Base-by-base conservation (phyloP, 768 basidiomycete genomes). In the Hericium coralloides region DNA sequence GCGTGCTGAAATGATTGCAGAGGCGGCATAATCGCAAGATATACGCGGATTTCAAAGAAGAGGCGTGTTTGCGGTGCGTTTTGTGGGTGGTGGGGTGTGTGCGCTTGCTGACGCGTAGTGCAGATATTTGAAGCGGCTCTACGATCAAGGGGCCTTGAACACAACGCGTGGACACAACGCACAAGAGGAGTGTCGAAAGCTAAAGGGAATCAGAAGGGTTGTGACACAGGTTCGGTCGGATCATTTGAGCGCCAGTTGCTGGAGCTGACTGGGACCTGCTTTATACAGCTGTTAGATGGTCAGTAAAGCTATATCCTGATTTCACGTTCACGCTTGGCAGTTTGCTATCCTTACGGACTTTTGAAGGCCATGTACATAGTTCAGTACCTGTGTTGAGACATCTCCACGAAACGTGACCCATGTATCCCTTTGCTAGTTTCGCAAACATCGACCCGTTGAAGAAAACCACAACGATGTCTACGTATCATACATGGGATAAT, bases 41-140 rank as follows among this genome's bases (percentile, higher is more conserved):
- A 25, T 90, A 90, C 61, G 71, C 80, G 8, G 86, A 92, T 37
- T 92, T 89, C 68, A 83, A 82, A 62, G 86, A 90, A 67, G 90
- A 92, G 67, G 68, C 79, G 0, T 92, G 90, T 66, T 71, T 83
- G 55, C 78, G 83, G 84, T 84, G 7, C 7, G 17, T 39, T 36
- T 37, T 12, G 20, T 25, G 5, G 6, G 18, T 14, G 45, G 38
- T 12, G 48, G n/a, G n/a, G 4, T 49, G 48, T n/a, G 17, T 26
- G 17, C 8, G 39, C 20, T n/a, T 18, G 55, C 56, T 54, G 55
- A 25, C 23, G 8, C 39, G 15, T 43, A 26, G 26, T 18, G 31
- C 52, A 63, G 62, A 41, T 61, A 63, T 31, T 54, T 63, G 41
- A 60, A 56, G 38, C 39, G 43, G 6, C 58, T 61, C 39, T 49